These are phyloP conservation scores for Lagenidium giganteum DNA, from an alignment of 352 stramenopile genomes.

Conservation along the genomic window DNA sequence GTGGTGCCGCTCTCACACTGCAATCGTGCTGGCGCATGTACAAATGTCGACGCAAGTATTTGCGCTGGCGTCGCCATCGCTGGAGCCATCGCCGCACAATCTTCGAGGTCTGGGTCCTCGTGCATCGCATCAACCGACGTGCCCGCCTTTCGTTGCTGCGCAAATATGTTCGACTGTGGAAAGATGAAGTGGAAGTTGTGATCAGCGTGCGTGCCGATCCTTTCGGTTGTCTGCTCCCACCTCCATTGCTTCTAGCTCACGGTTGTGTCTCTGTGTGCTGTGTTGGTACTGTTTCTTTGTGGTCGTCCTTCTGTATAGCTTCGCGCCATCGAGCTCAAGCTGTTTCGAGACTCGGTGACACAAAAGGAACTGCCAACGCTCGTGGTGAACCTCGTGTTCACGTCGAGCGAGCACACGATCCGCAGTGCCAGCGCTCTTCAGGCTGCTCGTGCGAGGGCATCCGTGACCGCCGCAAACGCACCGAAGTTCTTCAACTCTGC, in stretches of 20 bases:
- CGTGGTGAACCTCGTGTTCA: conserved; percentile 77
- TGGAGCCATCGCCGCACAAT: conserved; percentile 20
- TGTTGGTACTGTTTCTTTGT: background rate
- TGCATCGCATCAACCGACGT: conserved; percentile 26
- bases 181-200: conserved; percentile 30
- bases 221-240: background rate
- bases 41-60: conserved; percentile 25
- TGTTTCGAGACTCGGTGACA: conserved; percentile 56
- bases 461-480: conserved; percentile 8
- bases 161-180: conserved; percentile 41
- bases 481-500: conserved; percentile 42
- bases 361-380: conserved; percentile 37
- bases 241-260: background rate
- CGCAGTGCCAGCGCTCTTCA: too few relatives aligned
- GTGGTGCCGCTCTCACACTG: conserved; percentile 24
- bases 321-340: conserved; percentile 48
- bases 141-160: conserved; percentile 26
- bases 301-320: conserved; percentile 21
- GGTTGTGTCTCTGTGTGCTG: background rate
- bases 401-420: conserved; percentile 35
- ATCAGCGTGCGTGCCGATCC: conserved; percentile 12
- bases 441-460: conserved; percentile 24
- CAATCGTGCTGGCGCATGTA: conserved; percentile 62
- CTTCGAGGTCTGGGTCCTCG: conserved; percentile 48
- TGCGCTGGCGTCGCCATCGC: conserved; percentile 35